Conservation (phyloP, 441 rosid genomes). For the Capsella rubella region DNA sequence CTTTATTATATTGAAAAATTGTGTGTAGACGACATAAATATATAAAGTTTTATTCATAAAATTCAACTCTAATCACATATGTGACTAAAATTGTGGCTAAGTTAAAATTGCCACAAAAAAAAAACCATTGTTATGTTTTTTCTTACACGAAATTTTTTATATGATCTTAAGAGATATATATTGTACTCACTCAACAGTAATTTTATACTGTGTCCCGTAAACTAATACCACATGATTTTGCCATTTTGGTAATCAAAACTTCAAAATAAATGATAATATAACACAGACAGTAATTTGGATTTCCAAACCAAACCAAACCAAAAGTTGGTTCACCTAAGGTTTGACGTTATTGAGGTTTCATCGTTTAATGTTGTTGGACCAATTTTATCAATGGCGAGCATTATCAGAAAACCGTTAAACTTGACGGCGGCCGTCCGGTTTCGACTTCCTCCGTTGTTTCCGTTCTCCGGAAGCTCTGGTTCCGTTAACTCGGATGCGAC, state of each 20-base stretch:
- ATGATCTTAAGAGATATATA: no score
- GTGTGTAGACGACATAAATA: not conserved
- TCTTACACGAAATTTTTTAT: no score
- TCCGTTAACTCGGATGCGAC: constrained; percentile 29
- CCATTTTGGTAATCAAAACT: no score
- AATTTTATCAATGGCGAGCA: constrained; percentile 29
- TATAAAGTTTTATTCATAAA: not conserved
- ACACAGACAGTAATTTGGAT: no score
- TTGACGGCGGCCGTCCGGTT: constrained; percentile 34
- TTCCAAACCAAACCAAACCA: not conserved
- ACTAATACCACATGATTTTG: no score
- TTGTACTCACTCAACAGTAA: no score
- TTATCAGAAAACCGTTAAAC: constrained; percentile 36
- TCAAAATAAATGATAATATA: no score
- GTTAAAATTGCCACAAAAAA: no score
- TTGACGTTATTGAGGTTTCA: not conserved
- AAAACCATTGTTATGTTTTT: no score
- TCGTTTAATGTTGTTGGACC: not conserved
- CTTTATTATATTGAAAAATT: not conserved
- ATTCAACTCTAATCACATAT: no score
- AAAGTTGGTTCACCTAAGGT: not conserved
- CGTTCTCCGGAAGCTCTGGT: constrained; percentile 38
- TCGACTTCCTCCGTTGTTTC: not conserved
- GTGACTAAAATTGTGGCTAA: no score
- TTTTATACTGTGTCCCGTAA: no score